Conservation (phyloP, 163 green algal species). For the Botryococcus braunii region DNA sequence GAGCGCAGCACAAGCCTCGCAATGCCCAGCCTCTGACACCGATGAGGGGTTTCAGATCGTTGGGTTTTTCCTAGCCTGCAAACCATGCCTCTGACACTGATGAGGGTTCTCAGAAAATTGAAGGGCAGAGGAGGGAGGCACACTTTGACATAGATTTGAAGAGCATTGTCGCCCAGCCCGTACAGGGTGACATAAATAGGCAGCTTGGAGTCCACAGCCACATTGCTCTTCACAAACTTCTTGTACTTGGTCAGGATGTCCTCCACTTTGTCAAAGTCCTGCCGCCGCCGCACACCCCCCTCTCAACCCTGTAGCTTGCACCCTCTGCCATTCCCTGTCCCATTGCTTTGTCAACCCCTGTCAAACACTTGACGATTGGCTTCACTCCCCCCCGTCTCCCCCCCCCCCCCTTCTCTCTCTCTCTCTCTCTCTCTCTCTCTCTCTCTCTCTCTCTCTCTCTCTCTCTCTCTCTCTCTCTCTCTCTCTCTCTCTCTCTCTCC, state of each 20-base stretch:
- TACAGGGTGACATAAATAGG: neutral
- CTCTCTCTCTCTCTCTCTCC: no score
- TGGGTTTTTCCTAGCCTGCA: no score
- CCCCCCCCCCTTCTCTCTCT: no score
- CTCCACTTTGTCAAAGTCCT: conserved; percentile 11
- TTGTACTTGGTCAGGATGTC: conserved; percentile 2
- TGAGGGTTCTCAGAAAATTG: neutral
- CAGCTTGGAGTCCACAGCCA: neutral
- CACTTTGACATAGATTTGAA: neutral
- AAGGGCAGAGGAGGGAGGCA: neutral
- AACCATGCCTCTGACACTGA: neutral
- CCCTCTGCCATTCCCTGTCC: neutral
- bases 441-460: no score
- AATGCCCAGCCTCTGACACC: no score
- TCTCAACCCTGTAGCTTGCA: neutral
- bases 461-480: no score
- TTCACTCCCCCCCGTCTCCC: neutral
- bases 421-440: neutral
- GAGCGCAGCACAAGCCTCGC: no score
- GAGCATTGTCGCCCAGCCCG: neutral
- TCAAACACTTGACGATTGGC: no score
- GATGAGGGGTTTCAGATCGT: neutral
- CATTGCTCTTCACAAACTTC: neutral
- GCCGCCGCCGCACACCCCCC: neutral
- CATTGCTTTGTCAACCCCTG: no score